Conservation (phyloP, 805 yeast species). For the Trichomonascus vanleenenianus region DNA sequence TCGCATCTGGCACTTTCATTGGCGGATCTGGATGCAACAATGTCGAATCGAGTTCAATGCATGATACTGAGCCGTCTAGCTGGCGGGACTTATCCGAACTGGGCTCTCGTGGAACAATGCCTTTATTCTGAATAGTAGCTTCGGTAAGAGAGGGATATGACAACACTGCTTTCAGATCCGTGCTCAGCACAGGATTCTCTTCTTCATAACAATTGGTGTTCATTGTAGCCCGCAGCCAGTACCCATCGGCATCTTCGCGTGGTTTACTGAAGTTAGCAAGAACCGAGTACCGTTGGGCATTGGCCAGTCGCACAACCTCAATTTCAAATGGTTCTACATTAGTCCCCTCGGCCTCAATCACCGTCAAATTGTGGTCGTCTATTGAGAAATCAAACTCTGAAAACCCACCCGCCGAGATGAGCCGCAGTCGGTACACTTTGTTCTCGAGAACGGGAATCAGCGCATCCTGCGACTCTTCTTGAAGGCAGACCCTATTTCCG, state of each 20-base stretch:
- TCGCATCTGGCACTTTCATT: slow-evolving; percentile 23
- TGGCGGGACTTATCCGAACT: neutral
- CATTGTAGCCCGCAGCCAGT: slow-evolving; percentile 35
- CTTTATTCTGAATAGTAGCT: slow-evolving; percentile 5
- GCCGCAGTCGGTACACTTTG: slow-evolving; percentile 17
- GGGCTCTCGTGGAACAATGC: slow-evolving; percentile 2
- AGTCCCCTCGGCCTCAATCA: slow-evolving; percentile 32
- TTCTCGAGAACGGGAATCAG: slow-evolving; percentile 15
- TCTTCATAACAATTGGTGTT: slow-evolving; percentile 32
- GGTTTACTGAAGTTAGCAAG: slow-evolving; percentile 36
- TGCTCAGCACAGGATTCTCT: slow-evolving; percentile 29
- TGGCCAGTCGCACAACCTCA: slow-evolving; percentile 35
- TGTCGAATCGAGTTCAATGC: slow-evolving; percentile 22
- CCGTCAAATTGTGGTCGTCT: slow-evolving; percentile 22
- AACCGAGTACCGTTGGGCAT: slow-evolving; percentile 77
- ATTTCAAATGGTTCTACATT: slow-evolving; percentile 19
- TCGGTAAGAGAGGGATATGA: slow-evolving; percentile 24
- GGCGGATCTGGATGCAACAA: slow-evolving; percentile 18
- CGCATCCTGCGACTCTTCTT: slow-evolving; percentile 17
- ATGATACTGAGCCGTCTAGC: slow-evolving; percentile 21
- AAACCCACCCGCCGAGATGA: slow-evolving; percentile 30
- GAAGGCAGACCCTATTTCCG: slow-evolving; percentile 14
- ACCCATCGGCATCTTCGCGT: slow-evolving; percentile 24
- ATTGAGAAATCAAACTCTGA: slow-evolving; percentile 27
- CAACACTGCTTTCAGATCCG: slow-evolving; percentile 29